Evolutionary conservation across 2,329 filamentous ascomycete genomes (phyloP).

Genomic region (Westerdykella ornata): DNA sequence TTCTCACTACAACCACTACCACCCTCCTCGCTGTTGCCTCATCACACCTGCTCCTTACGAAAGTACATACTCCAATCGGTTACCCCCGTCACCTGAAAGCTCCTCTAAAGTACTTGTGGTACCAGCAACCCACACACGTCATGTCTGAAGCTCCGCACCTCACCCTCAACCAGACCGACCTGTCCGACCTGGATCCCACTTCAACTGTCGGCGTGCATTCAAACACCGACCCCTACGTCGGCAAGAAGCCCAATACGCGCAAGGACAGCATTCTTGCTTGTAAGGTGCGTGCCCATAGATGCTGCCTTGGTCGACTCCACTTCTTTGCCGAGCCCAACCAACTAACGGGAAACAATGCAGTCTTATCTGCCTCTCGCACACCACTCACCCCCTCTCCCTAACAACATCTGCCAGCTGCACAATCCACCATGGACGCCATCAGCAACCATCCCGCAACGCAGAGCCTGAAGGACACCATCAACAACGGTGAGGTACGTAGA

Average conservation of each 20-base stretch:
- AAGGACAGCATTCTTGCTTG: constrained; percentile 38
- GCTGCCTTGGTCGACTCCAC: constrained; percentile 9
- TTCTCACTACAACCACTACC: constrained; percentile 2
- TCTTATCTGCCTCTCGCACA: constrained; percentile 35
- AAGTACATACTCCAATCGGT: not conserved
- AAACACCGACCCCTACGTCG: not conserved
- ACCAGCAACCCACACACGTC: constrained; percentile 2
- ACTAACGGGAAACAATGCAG: constrained; percentile 32
- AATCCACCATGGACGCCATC: constrained; percentile 44
- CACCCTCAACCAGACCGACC: constrained; percentile 22
- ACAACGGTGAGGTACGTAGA: constrained; percentile 39
- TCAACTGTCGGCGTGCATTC: not conserved
- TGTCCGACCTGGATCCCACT: constrained; percentile 25
- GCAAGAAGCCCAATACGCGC: constrained; percentile 14
- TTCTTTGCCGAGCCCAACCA: constrained; percentile 28
- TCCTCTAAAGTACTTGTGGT: too few relatives aligned
- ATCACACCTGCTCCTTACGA: not conserved
- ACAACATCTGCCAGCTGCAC: constrained; percentile 40
- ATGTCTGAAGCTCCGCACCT: constrained; percentile 32
- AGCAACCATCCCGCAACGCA: constrained; percentile 47
- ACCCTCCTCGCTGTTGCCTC: not conserved
- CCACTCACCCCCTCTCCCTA: constrained; percentile 21
- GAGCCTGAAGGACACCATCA: constrained; percentile 34
- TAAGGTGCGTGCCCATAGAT: constrained; percentile 37
- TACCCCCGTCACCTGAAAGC: too few relatives aligned